These are phyloP conservation scores for Rhizophagus clarus DNA, from an alignment of 192 early-diverging fungal species.

Conservation along the genomic window DNA sequence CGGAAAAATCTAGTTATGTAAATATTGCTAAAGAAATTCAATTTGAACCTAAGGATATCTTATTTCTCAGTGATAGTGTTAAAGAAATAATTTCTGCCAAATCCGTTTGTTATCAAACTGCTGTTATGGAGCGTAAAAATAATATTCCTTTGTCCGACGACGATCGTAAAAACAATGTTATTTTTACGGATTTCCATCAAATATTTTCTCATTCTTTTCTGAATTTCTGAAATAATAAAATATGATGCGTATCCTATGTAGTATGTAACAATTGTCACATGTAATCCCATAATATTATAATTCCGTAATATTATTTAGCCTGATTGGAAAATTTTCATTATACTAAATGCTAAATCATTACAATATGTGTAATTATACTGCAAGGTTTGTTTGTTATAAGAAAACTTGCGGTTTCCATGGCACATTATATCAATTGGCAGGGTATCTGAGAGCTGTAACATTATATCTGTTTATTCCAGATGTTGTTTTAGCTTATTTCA, in stretches of 20 bases:
- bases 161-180: slow-evolving; percentile 19
- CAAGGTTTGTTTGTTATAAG: not conserved
- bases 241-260: not conserved
- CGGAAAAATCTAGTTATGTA: slow-evolving; percentile 67
- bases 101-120: slow-evolving; percentile 66
- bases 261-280: not conserved
- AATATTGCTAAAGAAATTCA: slow-evolving; percentile 75
- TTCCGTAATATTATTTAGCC: not conserved
- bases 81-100: slow-evolving; percentile 81
- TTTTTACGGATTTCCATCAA: slow-evolving; percentile 7
- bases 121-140: slow-evolving; percentile 74
- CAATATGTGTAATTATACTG: slow-evolving; percentile 4
- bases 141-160: slow-evolving; percentile 58
- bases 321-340: not conserved
- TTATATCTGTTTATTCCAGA: not conserved
- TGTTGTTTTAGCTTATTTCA: slow-evolving; percentile 14
- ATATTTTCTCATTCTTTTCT: not conserved
- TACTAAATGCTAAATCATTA: slow-evolving; percentile 4
- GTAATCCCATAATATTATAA: slow-evolving; percentile 6
- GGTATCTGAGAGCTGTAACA: not conserved
- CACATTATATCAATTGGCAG: slow-evolving; percentile 6
- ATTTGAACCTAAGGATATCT: slow-evolving; percentile 47
- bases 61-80: slow-evolving; percentile 95
- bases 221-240: not conserved
- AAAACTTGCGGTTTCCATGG: slow-evolving; percentile 4